Evolutionary conservation across 2,329 filamentous ascomycete genomes (phyloP), one percentile per base, ranked within the genome.

Genomic region (Hypoxylon sp.): DNA sequence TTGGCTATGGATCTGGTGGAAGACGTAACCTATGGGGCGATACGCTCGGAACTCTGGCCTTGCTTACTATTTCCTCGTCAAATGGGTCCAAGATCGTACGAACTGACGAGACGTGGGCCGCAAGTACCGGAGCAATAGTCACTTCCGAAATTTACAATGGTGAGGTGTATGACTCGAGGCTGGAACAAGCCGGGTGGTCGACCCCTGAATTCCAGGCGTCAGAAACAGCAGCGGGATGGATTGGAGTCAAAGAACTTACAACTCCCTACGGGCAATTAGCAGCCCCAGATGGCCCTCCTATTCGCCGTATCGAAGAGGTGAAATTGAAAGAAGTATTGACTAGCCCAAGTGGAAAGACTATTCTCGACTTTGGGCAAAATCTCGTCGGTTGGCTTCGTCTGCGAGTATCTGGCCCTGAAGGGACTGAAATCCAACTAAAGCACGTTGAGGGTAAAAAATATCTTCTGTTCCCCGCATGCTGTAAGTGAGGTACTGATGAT

Each of bases 281-380:
- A 11, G 70, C 78, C 3, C 77, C 77, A 3, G 78, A 80, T 54
- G 78, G 76, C 0, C 74, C 78, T 1, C 78, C 79, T 2, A 78
- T 80, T 24, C 72, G 75, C 13, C 72, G 74, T 22, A 64, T 74
- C 2, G 72, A 78, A 61, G 68, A 72, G 2, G 57, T 78, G n/a
- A 51, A 75, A 33, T 52, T 76, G 6, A 50, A 74, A 22, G 29
- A 72, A 2, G 33, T 80, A 35, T 73, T 80, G 17, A 76, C 56
- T 0, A 79, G 75, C 14, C 76, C 76, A 1, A 75, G 74, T 3
- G 84, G 84, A 3, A 85, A 85, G 70, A 83, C 78, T 0, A 76
- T 88, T 1, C 65, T 89, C 5, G 83, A 86, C 66, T 85, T 85
- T 61, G 83, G 84, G 0, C 83, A 85, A 67, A 85, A 85, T 61